A percentile compares a stretch with the other conserved stretches of the same genome.
Conservation (phyloP, 768 basidiomycete species). For the Melanogaster broomeanus region DNA sequence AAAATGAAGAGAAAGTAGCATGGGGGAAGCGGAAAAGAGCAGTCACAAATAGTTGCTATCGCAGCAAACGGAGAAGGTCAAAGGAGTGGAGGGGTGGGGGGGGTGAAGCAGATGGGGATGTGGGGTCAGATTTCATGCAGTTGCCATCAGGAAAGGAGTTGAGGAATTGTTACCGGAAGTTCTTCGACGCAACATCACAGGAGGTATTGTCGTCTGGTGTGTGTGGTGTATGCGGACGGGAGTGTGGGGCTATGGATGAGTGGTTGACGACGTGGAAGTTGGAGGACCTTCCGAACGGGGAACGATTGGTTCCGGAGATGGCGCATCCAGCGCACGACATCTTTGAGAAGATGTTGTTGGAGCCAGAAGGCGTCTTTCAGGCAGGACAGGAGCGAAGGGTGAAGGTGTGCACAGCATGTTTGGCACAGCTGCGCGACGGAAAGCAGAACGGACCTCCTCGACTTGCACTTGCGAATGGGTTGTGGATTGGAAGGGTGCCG, state of each 20-base stretch:
- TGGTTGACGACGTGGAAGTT: background rate
- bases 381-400: background rate
- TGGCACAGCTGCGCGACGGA: background rate
- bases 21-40: too few relatives aligned
- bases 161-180: background rate
- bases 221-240: background rate
- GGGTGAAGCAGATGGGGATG: too few relatives aligned
- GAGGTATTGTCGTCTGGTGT: background rate
- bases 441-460: slow-evolving; percentile 3
- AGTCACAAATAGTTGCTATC: too few relatives aligned
- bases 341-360: background rate
- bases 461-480: slow-evolving; percentile 32
- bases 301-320: background rate
- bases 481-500: slow-evolving; percentile 41
- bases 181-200: background rate
- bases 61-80: too few relatives aligned
- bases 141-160: background rate
- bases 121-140: background rate
- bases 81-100: too few relatives aligned
- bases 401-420: background rate
- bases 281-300: background rate
- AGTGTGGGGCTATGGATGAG: slow-evolving; percentile 1
- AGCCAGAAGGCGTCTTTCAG: background rate
- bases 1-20: too few relatives aligned
- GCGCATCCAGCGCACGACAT: background rate